Evolutionary conservation across 805 yeast species (phyloP).

Genomic region (Starmerella roubikii): DNA sequence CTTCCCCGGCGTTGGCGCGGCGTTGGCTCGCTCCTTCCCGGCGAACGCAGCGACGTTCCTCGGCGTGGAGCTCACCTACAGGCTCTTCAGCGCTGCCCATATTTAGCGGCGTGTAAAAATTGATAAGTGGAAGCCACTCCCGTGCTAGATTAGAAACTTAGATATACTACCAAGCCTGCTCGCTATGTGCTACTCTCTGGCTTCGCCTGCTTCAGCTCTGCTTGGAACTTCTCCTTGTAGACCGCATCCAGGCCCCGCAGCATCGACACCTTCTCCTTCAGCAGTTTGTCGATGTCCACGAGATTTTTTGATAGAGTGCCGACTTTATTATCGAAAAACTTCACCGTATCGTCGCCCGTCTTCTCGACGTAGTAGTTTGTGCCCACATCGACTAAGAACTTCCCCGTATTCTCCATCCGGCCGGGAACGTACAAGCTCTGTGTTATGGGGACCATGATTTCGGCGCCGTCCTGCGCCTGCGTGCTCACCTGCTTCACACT

Average conservation of each 20-base stretch:
- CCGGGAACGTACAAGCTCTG: conserved; percentile 87
- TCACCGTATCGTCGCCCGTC: conserved; percentile 46
- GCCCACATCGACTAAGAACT: conserved; percentile 83
- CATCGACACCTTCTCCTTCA: conserved; percentile 57
- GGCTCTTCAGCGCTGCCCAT: conserved; percentile 22
- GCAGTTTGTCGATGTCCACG: conserved; percentile 56
- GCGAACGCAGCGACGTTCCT: conserved; percentile 98
- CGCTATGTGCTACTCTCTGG: not conserved
- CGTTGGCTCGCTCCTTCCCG: conserved; percentile 86
- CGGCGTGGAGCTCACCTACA: conserved; percentile 73
- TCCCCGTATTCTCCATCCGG: conserved; percentile 44
- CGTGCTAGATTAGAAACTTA: not conserved
- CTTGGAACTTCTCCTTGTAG: conserved; percentile 15
- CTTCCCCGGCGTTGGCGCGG: conserved; percentile 97
- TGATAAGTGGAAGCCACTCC: too few relatives aligned
- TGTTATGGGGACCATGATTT: conserved; percentile 74
- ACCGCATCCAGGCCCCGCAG: conserved; percentile 44
- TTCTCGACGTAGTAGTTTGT: conserved; percentile 93
- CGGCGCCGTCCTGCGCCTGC: conserved; percentile 33
- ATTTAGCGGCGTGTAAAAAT: conserved; percentile 4
- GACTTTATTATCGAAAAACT: conserved; percentile 62
- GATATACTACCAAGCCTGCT: too few relatives aligned
- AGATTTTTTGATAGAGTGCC: conserved; percentile 60
- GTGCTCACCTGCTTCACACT: conserved; percentile 46
- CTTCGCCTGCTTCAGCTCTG: conserved; percentile 4